These are phyloP conservation scores for Tubosaeta brunneosetosa DNA, from an alignment of 768 basidiomycete genomes.

Conservation along the genomic window DNA sequence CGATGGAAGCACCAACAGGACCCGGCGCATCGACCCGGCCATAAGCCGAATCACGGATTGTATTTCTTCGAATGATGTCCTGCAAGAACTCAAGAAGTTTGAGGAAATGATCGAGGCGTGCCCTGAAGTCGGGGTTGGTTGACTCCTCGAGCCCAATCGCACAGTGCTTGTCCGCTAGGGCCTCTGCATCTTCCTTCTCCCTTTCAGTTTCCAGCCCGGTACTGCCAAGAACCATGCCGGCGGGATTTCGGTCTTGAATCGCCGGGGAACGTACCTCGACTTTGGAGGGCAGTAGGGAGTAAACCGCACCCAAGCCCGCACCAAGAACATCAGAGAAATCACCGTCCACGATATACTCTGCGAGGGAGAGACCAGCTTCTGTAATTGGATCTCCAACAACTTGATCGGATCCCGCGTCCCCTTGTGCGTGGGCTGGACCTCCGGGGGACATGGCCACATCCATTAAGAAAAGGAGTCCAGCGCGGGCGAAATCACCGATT, in stretches of 20 bases:
- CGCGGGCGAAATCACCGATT: conserved; percentile 90
- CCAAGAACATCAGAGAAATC: conserved; percentile 97
- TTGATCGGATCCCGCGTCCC: conserved; percentile 25
- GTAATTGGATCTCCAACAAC: conserved; percentile 58
- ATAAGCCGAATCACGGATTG: conserved; percentile 33
- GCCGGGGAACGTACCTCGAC: conserved; percentile 58
- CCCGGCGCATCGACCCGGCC: conserved; percentile 50
- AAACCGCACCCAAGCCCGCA: conserved; percentile 89
- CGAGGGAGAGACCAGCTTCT: conserved; percentile 82
- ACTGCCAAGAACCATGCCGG: conserved; percentile 72
- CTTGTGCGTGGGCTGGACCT: conserved; percentile 42
- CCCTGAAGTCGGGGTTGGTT: conserved; percentile 67
- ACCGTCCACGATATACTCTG: conserved; percentile 93
- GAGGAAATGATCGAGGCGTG: conserved; percentile 81
- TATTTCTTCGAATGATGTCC: conserved; percentile 76
- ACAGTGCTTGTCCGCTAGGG: conserved; percentile 46
- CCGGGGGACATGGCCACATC: conserved; percentile 92
- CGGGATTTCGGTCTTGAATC: conserved; percentile 34
- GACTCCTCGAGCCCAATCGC: conserved; percentile 75
- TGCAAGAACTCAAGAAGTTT: conserved; percentile 89
- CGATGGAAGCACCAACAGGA: conserved; percentile 74
- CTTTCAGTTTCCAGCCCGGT: conserved; percentile 51
- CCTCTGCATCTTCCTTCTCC: conserved; percentile 52
- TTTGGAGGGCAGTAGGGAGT: conserved; percentile 86
- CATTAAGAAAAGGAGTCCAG: conserved; percentile 90